Base-by-base conservation (phyloP, 305 asterid species). In the Fraxinus sp. region DNA sequence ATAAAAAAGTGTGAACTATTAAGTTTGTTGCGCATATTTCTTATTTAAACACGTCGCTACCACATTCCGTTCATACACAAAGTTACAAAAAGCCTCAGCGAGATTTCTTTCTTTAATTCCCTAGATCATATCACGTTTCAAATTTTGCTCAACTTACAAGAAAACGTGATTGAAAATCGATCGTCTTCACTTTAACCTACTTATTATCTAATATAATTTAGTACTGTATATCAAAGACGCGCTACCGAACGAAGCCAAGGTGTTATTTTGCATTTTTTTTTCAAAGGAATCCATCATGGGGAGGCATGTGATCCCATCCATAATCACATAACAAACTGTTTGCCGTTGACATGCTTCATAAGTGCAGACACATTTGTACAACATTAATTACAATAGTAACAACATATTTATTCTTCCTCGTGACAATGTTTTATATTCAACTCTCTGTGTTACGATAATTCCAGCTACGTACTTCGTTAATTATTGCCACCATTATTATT, bases 301-400 rank as follows among this genome's bases (percentile, higher is more conserved):
- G 35, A 24, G 73, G 73, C 73, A 66, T 66, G 73, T 66, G 73
- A 66, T 66, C 73, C 73, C 73, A 66, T 66, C 73, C 73, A 66
- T 66, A 66, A 66, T 66, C 73, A 26, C 36, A 26, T 26, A 66
- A 66, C 73, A 66, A 66, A 66, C 18, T 24, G 18, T 66, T 66
- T 66, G 73, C 73, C 73, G 36, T 66, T 66, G 73, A 22, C 73
- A 66, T 66, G 73, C 73, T 66, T 66, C 73, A 9, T 3, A 66
- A 66, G 73, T 66, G 73, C 73, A 66, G 73, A 66, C 73, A 66
- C 16, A 66, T 66, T 44, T 66, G 74, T 66, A n/a, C 36, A 14
- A 66, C 74, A 66, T 66, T 66, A 24, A 66, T 66, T 66, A 66
- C 74, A 26, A 10, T 66, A 26, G 26, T 66, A 66, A 11, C 18